Evolutionary conservation across 2,329 filamentous ascomycete species (phyloP), one percentile per base, ranked within the genome.

Genomic region (Xylariaceae sp.): DNA sequence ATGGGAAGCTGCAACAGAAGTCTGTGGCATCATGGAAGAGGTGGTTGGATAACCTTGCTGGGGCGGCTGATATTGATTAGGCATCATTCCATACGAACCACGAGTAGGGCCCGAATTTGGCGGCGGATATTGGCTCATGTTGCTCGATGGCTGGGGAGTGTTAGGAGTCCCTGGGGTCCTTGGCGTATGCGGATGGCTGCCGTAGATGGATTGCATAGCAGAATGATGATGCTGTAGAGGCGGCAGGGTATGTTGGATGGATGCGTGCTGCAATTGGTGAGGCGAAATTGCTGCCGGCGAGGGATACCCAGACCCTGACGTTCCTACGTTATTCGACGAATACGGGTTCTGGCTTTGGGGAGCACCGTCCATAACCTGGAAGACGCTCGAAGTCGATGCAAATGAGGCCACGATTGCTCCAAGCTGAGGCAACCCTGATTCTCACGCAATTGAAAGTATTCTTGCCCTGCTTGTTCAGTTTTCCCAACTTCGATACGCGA

Each of bases 1-100:
- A 71, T 91, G 89, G 51, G 86, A 85, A 65, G 87, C 81, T 44
- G 88, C 80, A 46, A 83, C 82, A 10, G 87, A 86, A 20, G 86
- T 76, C 72, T 89, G 86, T 45, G 87, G 82, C 77, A 90, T 81
- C 81, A 89, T 87, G 48, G 77, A 77, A 47, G 78, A 78, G 6
- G 83, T 81, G 7, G 81, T 79, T 40, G 78, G 77, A 69, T 87
- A 88, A 9, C 73, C 77, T 70, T 80, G 80, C 56, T 80, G 80
- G 42, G 77, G 76, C 57, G 79, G 80, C 61, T 79, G 81, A 62
- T 84, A 83, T 44, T 74, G 71, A 68, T 79, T 81, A 61, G 78
- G 77, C 68, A 81, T 79, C 78, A 86, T 84, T 54, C 79, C 76
- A 67, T 82, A 82, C 19, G 81, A 77, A 56, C 77, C 77, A 52